Conservation (phyloP, 2,329 filamentous ascomycete genomes). For the Cladosporium sphaerospermum region DNA sequence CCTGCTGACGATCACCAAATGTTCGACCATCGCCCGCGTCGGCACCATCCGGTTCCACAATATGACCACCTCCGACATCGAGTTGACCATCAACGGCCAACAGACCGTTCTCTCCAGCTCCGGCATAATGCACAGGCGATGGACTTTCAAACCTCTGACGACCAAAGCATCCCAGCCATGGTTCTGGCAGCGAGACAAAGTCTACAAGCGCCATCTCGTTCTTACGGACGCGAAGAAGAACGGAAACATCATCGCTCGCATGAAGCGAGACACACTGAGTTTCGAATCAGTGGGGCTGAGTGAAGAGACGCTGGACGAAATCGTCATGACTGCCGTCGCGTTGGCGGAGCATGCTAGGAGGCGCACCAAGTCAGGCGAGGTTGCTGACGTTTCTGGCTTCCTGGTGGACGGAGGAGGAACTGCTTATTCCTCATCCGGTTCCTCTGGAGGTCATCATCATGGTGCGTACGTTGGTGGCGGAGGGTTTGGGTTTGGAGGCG, state of each 20-base stretch:
- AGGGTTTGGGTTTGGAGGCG: constrained; percentile 14
- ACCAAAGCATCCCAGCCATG: constrained; percentile 3
- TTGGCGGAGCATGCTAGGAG: constrained; percentile 20
- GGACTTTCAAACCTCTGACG: constrained; percentile 17
- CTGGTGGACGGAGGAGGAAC: background rate
- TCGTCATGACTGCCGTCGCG: constrained; percentile 20
- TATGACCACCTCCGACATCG: constrained; percentile 16
- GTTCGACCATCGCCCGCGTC: constrained; percentile 9
- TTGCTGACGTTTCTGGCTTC: background rate
- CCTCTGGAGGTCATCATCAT: background rate
- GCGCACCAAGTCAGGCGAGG: background rate
- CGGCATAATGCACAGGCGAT: constrained; percentile 17
- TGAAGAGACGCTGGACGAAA: constrained; percentile 18
- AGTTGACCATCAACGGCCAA: constrained; percentile 15
- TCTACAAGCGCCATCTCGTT: constrained; percentile 11
- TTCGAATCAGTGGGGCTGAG: constrained; percentile 17
- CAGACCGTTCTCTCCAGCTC: constrained; percentile 14
- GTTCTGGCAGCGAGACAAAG: constrained; percentile 19
- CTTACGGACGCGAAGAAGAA: constrained; percentile 19
- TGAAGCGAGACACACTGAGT: constrained; percentile 17
- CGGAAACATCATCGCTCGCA: constrained; percentile 17
- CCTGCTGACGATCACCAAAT: constrained; percentile 14
- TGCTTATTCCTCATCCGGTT: background rate
- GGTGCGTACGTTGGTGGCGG: background rate
- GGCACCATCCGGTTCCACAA: constrained; percentile 17